These are phyloP conservation scores for Acer campestre DNA, from an alignment of 345 rosid genomes.

Conservation along the genomic window DNA sequence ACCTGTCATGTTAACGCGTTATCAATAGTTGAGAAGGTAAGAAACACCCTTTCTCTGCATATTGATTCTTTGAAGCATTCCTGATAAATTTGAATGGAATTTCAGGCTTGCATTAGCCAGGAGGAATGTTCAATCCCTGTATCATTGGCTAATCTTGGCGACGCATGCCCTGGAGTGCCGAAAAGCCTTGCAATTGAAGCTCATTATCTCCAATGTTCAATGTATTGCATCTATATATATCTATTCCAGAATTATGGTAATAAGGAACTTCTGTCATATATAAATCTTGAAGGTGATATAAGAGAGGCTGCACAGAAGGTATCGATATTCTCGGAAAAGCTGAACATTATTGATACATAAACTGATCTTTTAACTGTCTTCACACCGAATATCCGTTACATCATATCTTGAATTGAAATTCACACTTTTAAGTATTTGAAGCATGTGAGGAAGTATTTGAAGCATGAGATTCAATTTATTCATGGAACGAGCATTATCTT, in stretches of 20 bases:
- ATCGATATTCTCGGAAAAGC: background rate
- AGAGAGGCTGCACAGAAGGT: background rate
- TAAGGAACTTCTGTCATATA: background rate
- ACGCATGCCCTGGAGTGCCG: slow-evolving; percentile 47
- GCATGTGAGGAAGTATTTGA: background rate
- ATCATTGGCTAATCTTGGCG: slow-evolving; percentile 39
- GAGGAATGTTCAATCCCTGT: slow-evolving; percentile 49
- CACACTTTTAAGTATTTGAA: background rate
- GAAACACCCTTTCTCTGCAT: background rate
- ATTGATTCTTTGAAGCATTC: background rate
- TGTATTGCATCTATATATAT: too few relatives aligned
- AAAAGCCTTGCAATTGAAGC: slow-evolving; percentile 58
- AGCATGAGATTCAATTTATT: background rate
- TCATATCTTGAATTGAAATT: background rate
- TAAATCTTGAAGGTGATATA: background rate
- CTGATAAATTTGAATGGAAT: slow-evolving; percentile 19
- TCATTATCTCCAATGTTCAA: slow-evolving; percentile 14
- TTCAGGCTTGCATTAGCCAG: slow-evolving; percentile 58
- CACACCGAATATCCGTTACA: background rate
- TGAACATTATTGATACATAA: background rate
- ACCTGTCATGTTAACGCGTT: slow-evolving; percentile 42
- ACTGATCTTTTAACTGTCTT: too few relatives aligned
- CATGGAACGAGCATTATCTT: slow-evolving; percentile 72
- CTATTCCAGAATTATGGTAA: too few relatives aligned
- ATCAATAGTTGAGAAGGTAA: slow-evolving; percentile 45